Evolutionary conservation across 495 filamentous ascomycete genomes (phyloP).

Genomic region (Elasticomyces elasticus): DNA sequence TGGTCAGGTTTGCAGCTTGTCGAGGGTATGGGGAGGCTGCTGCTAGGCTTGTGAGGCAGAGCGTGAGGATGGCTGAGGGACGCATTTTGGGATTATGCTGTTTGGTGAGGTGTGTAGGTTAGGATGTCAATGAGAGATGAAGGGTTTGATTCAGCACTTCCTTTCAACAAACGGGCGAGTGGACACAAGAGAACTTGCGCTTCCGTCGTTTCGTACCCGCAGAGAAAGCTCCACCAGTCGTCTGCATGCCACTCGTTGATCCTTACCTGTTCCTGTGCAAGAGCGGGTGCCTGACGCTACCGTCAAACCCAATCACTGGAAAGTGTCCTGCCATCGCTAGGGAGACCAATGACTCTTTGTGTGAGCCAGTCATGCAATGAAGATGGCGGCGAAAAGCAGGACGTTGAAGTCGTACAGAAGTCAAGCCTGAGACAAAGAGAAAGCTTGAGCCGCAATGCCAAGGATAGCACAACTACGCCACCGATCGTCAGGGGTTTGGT

Average conservation of each 20-base stretch:
- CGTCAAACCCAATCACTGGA: neutral
- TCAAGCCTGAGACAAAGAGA: neutral
- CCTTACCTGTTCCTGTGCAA: slow-evolving; percentile 11
- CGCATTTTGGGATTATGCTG: neutral
- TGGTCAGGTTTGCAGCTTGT: neutral
- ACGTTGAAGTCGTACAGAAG: neutral
- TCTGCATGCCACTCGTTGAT: neutral
- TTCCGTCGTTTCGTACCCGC: neutral
- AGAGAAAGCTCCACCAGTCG: neutral
- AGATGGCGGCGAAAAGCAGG: neutral
- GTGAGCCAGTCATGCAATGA: neutral
- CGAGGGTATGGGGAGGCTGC: neutral
- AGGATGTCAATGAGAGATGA: neutral
- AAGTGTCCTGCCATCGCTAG: neutral
- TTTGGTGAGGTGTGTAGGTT: neutral
- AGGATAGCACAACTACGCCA: neutral
- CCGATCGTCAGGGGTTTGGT: neutral
- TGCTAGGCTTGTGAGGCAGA: neutral
- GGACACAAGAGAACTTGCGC: neutral
- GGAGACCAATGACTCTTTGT: neutral
- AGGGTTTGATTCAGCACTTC: neutral
- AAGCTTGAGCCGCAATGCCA: neutral
- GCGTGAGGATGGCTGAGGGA: neutral
- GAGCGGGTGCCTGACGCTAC: neutral
- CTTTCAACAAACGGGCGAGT: neutral